Conservation (phyloP, 306 rosid species). For the Sophora flavescens region DNA sequence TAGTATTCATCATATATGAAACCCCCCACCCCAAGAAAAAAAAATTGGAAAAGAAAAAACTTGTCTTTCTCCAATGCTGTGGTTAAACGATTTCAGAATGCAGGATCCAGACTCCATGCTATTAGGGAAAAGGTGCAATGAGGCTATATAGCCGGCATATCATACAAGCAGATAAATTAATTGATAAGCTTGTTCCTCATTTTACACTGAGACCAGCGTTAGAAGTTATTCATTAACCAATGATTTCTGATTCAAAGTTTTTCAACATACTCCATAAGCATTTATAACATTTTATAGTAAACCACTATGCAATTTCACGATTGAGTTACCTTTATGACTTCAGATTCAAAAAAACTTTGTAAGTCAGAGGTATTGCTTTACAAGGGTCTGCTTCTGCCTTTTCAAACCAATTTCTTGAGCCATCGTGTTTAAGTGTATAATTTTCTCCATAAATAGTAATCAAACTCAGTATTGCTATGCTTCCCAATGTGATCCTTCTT, state of each 20-base stretch:
- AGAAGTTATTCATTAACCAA: not conserved
- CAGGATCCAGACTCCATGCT: constrained; percentile 8
- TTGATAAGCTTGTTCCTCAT: constrained; percentile 4
- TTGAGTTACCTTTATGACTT: not conserved
- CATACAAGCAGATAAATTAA: constrained; percentile 5
- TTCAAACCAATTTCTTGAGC: too few species aligned
- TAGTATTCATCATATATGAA: too few species aligned
- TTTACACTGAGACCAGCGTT: not conserved
- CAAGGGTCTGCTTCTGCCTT: too few species aligned
- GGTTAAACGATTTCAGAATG: not conserved
- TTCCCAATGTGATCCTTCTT: too few species aligned
- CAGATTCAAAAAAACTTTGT: too few species aligned
- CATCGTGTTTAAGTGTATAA: too few species aligned
- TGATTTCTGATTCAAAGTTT: not conserved
- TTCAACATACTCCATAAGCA: not conserved
- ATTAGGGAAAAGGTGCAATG: not conserved
- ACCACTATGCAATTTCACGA: not conserved
- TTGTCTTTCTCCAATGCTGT: not conserved
- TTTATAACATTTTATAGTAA: not conserved
- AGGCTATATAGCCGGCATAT: constrained; percentile 4
- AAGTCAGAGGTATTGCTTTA: too few species aligned
- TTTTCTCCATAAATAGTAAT: too few species aligned
- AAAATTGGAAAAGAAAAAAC: too few species aligned
- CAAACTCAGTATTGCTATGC: too few species aligned
- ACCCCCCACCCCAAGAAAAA: too few species aligned